Percentiles rank a stretch among this genome's conserved stretches.
These are phyloP conservation scores for Candida qinlingensis DNA, from an alignment of 805 yeast genomes.

Conservation along the genomic window DNA sequence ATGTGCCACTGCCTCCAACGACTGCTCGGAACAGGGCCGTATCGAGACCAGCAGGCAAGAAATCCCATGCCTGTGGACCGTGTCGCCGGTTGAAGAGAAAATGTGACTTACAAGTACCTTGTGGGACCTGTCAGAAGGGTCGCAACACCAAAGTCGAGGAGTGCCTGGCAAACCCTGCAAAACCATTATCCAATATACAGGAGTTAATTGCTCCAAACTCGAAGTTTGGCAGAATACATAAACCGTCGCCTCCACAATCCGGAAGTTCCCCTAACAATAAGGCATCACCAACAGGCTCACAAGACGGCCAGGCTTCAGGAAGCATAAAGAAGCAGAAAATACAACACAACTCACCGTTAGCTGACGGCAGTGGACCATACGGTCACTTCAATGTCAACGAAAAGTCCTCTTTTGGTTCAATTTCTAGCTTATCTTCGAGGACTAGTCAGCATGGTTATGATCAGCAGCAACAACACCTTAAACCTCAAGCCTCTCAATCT, in stretches of 20 bases:
- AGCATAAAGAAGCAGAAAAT: conserved; percentile 1
- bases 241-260: conserved; percentile 7
- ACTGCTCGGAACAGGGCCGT: conserved; percentile 1
- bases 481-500: neutral
- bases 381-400: conserved; percentile 9
- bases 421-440: too few relatives aligned
- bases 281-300: neutral
- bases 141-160: conserved; percentile 21
- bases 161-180: conserved; percentile 23
- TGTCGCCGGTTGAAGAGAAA: conserved; percentile 25
- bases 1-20: neutral
- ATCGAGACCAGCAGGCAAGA: conserved; percentile 15
- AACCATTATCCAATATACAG: conserved; percentile 19
- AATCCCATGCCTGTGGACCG: conserved; percentile 26
- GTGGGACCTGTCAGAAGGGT: conserved; percentile 24
- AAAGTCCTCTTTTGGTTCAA: neutral
- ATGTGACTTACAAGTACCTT: conserved; percentile 24
- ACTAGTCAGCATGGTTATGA: too few relatives aligned
- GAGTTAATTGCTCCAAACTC: conserved; percentile 20
- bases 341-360: neutral
- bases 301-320: neutral
- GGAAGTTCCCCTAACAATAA: neutral
- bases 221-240: conserved; percentile 19
- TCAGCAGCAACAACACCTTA: neutral
- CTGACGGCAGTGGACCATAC: conserved; percentile 4